Percentiles rank a stretch among this genome's conserved stretches.
Evolutionary conservation across 495 filamentous ascomycete genomes (phyloP).

Genomic region (Aspergillus mulundensis): DNA sequence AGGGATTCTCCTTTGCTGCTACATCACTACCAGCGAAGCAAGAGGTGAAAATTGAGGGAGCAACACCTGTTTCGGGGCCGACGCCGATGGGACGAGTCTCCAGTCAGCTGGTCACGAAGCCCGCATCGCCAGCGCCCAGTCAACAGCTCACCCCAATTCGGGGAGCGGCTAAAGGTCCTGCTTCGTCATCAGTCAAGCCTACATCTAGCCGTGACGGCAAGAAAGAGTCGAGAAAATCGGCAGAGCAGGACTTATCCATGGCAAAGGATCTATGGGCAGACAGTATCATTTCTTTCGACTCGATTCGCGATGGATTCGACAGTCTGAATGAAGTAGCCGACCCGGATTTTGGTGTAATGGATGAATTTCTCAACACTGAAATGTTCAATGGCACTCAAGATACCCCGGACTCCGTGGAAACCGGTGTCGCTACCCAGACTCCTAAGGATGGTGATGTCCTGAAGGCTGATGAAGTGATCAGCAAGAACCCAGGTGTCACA

Average conservation of each 20-base stretch:
- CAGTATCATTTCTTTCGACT: slow-evolving; percentile 38
- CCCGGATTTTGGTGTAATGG: slow-evolving; percentile 34
- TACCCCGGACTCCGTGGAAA: slow-evolving; percentile 41
- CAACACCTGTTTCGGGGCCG: slow-evolving; percentile 34
- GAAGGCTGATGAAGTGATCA: slow-evolving; percentile 16
- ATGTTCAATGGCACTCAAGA: slow-evolving; percentile 41
- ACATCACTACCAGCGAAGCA: slow-evolving; percentile 33
- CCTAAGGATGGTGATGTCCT: slow-evolving; percentile 31
- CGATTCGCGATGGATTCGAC: slow-evolving; percentile 41
- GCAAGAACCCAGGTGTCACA: slow-evolving; percentile 16
- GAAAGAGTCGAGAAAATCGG: slow-evolving; percentile 26
- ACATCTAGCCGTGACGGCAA: slow-evolving; percentile 26
- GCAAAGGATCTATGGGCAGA: slow-evolving; percentile 41
- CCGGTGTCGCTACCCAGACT: slow-evolving; percentile 32
- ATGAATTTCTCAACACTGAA: slow-evolving; percentile 42
- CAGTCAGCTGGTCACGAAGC: slow-evolving; percentile 37
- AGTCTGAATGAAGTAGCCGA: slow-evolving; percentile 26
- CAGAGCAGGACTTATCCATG: slow-evolving; percentile 13
- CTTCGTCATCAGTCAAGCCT: slow-evolving; percentile 25
- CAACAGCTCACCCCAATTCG: slow-evolving; percentile 41
- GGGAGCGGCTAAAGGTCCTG: slow-evolving; percentile 26
- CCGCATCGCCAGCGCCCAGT: slow-evolving; percentile 39
- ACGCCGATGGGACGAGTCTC: slow-evolving; percentile 42
- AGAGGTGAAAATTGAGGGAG: slow-evolving; percentile 31
- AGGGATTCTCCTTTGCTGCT: slow-evolving; percentile 17